Base-by-base conservation (phyloP, 495 filamentous ascomycete species). In the Hypoxylon crocopeplum region DNA sequence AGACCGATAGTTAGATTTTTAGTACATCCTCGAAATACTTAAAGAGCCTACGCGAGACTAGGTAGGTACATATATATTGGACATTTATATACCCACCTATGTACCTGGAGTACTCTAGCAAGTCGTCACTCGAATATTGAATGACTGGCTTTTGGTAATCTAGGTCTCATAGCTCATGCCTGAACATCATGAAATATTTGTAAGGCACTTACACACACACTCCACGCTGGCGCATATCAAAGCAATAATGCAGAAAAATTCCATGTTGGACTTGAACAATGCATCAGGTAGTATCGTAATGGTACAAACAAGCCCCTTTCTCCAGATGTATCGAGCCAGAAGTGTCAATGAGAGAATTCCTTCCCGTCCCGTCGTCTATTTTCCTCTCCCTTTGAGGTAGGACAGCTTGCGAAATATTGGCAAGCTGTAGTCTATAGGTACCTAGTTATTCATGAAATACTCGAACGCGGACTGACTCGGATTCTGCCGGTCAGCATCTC, bases 371-470 rank as follows among this genome's bases (percentile, higher is more conserved):
- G 30, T 40, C 42, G 45, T 58, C 48, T 64, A 58, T 50, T 2
- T 4, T 27, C 44, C 54, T 16, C 42, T 38, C n/a, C 7, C 32
- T 16, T 48, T 20, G 47, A 56, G 48, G 34, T 17, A 42, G 34
- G 15, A 30, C 19, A 41, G 33, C 41, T 29, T 30, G 36, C 33
- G 17, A 47, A 40, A 27, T 22, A 25, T 15, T 16, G 6, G 38
- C 20, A 48, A 37, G 22, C 53, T 42, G 41, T 48, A 52, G 47
- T 63, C 52, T 63, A 63, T 63, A 34, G 12, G 32, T 34, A 34
- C 3, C 4, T 34, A 37, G 4, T 48, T 47, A 37, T 34, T 52
- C 38, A 48, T 20, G 32, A 27, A 64, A 54, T 39, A 33, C 24
- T 44, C 15, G 24, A 45, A 33, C 21, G 25, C 32, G 42, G 40